Percentiles rank a stretch among this genome's conserved stretches.
Conservation (phyloP, 352 stramenopile species). For the Globisporangium yorkense region DNA sequence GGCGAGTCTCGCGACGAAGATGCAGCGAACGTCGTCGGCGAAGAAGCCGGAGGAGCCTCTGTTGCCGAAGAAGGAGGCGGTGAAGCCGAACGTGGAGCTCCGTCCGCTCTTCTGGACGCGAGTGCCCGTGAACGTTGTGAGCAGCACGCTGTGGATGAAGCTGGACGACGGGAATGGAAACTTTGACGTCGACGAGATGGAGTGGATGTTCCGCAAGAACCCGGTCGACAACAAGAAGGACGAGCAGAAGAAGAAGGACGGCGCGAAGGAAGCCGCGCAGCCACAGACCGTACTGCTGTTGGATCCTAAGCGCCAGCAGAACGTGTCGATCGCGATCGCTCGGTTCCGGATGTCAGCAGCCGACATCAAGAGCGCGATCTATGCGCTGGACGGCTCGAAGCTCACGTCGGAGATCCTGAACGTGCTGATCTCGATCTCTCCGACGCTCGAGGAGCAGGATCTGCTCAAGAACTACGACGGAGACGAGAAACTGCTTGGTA, state of each 20-base stretch:
- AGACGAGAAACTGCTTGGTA: constrained; percentile 77
- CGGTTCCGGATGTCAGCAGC: constrained; percentile 90
- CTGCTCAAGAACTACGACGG: constrained; percentile 90
- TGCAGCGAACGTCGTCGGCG: constrained; percentile 24
- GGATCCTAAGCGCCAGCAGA: constrained; percentile 96
- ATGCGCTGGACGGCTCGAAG: constrained; percentile 63
- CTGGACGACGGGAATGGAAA: constrained; percentile 61
- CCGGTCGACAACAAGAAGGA: constrained; percentile 58
- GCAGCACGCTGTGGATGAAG: constrained; percentile 85
- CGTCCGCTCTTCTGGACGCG: constrained; percentile 87
- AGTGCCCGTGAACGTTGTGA: constrained; percentile 82
- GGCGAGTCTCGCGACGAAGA: constrained; percentile 48
- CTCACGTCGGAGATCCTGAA: constrained; percentile 82
- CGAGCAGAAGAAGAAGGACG: constrained; percentile 73
- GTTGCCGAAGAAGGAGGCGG: constrained; percentile 80
- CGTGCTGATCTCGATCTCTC: constrained; percentile 84
- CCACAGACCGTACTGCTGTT: constrained; percentile 86
- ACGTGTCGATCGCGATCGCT: constrained; percentile 96
- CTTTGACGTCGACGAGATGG: constrained; percentile 78
- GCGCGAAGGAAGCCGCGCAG: constrained; percentile 28
- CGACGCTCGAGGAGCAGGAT: constrained; percentile 87
- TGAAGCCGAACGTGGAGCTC: constrained; percentile 86
- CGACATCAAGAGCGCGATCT: constrained; percentile 85
- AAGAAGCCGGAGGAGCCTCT: constrained; percentile 64
- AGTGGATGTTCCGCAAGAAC: constrained; percentile 88